These are phyloP conservation scores for Aspergillus pseudotamarii DNA, from an alignment of 2,329 filamentous ascomycete species.

Conservation along the genomic window DNA sequence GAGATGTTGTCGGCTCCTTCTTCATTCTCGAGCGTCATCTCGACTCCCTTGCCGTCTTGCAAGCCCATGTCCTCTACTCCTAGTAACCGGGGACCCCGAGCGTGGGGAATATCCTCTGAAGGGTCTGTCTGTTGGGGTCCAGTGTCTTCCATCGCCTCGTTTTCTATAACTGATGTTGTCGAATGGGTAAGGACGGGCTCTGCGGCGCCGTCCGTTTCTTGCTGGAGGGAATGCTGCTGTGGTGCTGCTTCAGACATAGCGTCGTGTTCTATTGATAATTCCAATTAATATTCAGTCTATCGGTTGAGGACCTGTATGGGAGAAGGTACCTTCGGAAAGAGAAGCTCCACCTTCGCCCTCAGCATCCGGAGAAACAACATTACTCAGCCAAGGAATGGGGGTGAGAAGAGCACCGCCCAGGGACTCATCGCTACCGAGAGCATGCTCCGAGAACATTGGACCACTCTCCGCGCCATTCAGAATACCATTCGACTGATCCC, in stretches of 20 bases:
- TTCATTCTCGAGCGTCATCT: constrained; percentile 38
- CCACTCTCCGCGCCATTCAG: constrained; percentile 39
- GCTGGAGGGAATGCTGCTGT: not conserved
- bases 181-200: not conserved
- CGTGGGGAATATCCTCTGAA: constrained; percentile 71
- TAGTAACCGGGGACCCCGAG: constrained; percentile 80
- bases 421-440: constrained; percentile 80
- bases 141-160: constrained; percentile 23
- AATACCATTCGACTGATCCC: constrained; percentile 58
- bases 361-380: constrained; percentile 33
- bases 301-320: not conserved
- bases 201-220: not conserved
- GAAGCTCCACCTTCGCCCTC: constrained; percentile 19
- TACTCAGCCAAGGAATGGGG: constrained; percentile 84
- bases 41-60: constrained; percentile 58
- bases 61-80: constrained; percentile 85
- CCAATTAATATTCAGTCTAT: not conserved
- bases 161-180: constrained; percentile 17
- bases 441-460: constrained; percentile 37
- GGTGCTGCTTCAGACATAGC: not conserved
- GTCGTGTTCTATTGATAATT: not conserved
- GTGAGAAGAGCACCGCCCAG: constrained; percentile 89
- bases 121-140: constrained; percentile 49
- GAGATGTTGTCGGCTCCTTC: constrained; percentile 13
- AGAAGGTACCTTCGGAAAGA: constrained; percentile 24